A percentile compares a stretch with the other conserved stretches of the same genome.
Conservation (phyloP, 2,329 filamentous ascomycete genomes). For the Pseudocercospora musae region DNA sequence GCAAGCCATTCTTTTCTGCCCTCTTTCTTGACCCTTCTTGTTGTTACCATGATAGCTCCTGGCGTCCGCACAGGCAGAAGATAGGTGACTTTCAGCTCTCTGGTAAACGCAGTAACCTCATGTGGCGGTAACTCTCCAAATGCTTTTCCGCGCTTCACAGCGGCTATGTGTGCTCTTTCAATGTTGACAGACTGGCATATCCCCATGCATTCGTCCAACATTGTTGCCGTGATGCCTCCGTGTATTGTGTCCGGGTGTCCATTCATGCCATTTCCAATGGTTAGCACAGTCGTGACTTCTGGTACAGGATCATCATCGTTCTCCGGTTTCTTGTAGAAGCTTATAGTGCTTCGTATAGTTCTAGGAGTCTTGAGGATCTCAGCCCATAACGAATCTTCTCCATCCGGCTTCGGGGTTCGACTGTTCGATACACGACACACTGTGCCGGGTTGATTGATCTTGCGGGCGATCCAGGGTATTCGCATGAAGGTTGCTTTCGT, state of each 20-base stretch:
- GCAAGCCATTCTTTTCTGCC: slow-evolving; percentile 54
- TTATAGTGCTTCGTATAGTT: slow-evolving; percentile 49
- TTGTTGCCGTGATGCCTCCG: slow-evolving; percentile 55
- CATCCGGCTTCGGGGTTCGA: slow-evolving; percentile 39
- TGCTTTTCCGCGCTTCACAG: slow-evolving; percentile 13
- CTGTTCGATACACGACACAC: slow-evolving; percentile 38
- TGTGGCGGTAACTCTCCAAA: slow-evolving; percentile 25
- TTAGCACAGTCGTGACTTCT: slow-evolving; percentile 40
- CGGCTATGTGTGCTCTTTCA: slow-evolving; percentile 19
- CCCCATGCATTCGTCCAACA: slow-evolving; percentile 60
- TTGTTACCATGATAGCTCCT: slow-evolving; percentile 47
- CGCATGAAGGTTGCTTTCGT: slow-evolving; percentile 29
- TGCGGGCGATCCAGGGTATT: slow-evolving; percentile 33
- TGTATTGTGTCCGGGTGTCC: slow-evolving; percentile 54
- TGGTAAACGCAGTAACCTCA: slow-evolving; percentile 44
- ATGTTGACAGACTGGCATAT: slow-evolving; percentile 47
- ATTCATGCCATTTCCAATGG: slow-evolving; percentile 53
- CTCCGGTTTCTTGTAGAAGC: slow-evolving; percentile 42
- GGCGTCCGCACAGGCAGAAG: slow-evolving; percentile 52
- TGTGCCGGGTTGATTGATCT: slow-evolving; percentile 36
- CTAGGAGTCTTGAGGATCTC: slow-evolving; percentile 51
- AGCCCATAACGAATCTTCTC: slow-evolving; percentile 53
- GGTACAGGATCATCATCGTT: slow-evolving; percentile 25
- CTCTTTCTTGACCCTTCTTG: slow-evolving; percentile 42
- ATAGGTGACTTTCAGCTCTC: slow-evolving; percentile 56